phyloP scores from a whole-genome alignment of 1,139 yeast species.

The Nakaseomyces delphensis region DNA sequence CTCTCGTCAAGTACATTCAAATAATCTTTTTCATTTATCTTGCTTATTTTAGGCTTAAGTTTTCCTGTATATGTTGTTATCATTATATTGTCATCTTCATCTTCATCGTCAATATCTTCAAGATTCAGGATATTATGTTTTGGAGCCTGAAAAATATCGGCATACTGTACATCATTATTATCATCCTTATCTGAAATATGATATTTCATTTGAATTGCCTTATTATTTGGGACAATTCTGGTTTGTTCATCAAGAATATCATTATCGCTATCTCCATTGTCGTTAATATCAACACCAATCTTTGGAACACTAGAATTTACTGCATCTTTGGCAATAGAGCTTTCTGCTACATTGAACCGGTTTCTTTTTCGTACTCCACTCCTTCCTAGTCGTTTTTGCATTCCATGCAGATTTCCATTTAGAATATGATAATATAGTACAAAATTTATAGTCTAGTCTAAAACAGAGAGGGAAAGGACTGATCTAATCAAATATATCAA shows the following conservation, averaged over 20 bases:
- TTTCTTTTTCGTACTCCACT: not conserved
- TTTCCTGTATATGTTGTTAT: not conserved
- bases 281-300: not conserved
- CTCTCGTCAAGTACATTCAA: constrained; percentile 18
- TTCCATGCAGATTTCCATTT: not conserved
- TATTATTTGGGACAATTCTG: not conserved
- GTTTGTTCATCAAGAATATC: constrained; percentile 4
- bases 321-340: not conserved
- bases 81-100: constrained; percentile 4
- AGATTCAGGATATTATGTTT: not conserved
- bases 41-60: not conserved
- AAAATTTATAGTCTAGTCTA: too few species aligned
- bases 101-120: constrained; percentile 13
- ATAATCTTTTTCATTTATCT: constrained; percentile 19
- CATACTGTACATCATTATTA: not conserved
- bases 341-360: not conserved
- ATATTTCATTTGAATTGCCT: too few species aligned
- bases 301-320: not conserved
- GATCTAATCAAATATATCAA: too few species aligned
- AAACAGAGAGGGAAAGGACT: too few species aligned
- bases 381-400: not conserved
- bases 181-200: too few species aligned
- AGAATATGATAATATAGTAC: too few species aligned
- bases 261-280: not conserved
- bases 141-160: not conserved